phyloP scores from a whole-genome alignment of 2,329 filamentous ascomycete genomes.

The Xylaria sp. region DNA sequence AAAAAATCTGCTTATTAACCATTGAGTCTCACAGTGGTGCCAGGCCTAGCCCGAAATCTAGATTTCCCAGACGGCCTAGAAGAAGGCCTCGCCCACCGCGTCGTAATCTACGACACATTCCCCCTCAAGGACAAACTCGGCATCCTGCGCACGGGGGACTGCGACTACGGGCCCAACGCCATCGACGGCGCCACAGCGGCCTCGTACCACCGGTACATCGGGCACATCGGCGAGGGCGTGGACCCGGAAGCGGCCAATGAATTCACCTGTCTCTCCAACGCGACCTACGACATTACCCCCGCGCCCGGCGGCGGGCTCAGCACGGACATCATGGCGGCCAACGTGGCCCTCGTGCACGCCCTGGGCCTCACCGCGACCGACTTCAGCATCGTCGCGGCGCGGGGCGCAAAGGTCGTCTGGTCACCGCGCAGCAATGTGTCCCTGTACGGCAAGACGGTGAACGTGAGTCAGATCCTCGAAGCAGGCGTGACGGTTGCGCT shows the following conservation, averaged over 20 bases:
- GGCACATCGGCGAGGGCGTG: conserved; percentile 48
- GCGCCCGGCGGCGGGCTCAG: conserved; percentile 41
- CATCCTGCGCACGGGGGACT: conserved; percentile 44
- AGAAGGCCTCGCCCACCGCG: conserved; percentile 37
- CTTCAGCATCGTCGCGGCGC: conserved; percentile 45
- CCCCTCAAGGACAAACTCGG: conserved; percentile 44
- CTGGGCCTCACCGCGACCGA: conserved; percentile 42
- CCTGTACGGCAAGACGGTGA: conserved; percentile 48
- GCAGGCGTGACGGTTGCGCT: conserved; percentile 47
- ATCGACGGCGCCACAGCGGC: conserved; percentile 35
- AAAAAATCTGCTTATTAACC: background rate
- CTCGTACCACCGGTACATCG: conserved; percentile 43
- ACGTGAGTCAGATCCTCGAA: conserved; percentile 44
- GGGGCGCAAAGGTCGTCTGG: conserved; percentile 48
- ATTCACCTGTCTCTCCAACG: conserved; percentile 46
- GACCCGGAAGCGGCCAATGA: conserved; percentile 47
- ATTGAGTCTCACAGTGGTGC: conserved; percentile 32
- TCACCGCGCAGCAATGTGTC: conserved; percentile 48
- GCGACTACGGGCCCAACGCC: conserved; percentile 44
- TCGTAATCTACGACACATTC: conserved; percentile 44
- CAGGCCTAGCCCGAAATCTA: conserved; percentile 47
- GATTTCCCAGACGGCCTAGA: conserved; percentile 45
- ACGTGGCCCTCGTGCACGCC: conserved; percentile 47
- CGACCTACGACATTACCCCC: conserved; percentile 42
- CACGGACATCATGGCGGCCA: conserved; percentile 45